Base-by-base conservation (phyloP, 495 filamentous ascomycete species). In the Hypoxylon intermedium region DNA sequence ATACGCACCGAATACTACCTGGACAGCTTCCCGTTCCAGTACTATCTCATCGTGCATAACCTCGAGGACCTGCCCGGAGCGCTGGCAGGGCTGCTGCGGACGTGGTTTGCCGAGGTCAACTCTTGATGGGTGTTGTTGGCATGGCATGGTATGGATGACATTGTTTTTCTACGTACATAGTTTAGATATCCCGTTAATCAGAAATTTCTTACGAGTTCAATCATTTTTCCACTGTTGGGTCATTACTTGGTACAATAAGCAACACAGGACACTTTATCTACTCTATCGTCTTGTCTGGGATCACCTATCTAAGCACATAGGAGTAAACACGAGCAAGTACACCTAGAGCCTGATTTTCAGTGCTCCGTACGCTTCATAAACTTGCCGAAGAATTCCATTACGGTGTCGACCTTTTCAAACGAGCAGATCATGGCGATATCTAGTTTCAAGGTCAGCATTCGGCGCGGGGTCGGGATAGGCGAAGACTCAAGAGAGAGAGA, bases 31-130 rank as follows among this genome's bases (percentile, higher is more conserved):
- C 94, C 95, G 9, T 99, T 99, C 72, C 84, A 85, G 67, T 98
- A 97, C 75, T 99, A 97, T 68, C 74, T 98, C 37, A 89, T 99
- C 67, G 93, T 98, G 51, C 86, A 91, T 52, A 87, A 98, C 78
- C 87, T 98, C 37, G 86, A 85, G 64, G 92, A 97, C 74, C 78
- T 99, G 59, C 95, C 95, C 18, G 86, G 87, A 16, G 90, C 97
- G 48, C 73, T 98, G 75, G 91, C 92, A 16, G 88, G 85, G 58
- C 84, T 96, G 57, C 80, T 99, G 76, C 90, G 93, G 73, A 93
- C 93, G 64, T 98, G 95, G 94, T 95, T 99, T 83, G 85, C 86
- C 1, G 95, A 99, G 81, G 91, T 98, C 56, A 79, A 74, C 58
- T 70, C 71, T 42, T 80, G 53, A 63, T 9, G 12, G 9, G 30